Base-by-base conservation (phyloP, 164 flowering plant species). In the Piper longum region DNA sequence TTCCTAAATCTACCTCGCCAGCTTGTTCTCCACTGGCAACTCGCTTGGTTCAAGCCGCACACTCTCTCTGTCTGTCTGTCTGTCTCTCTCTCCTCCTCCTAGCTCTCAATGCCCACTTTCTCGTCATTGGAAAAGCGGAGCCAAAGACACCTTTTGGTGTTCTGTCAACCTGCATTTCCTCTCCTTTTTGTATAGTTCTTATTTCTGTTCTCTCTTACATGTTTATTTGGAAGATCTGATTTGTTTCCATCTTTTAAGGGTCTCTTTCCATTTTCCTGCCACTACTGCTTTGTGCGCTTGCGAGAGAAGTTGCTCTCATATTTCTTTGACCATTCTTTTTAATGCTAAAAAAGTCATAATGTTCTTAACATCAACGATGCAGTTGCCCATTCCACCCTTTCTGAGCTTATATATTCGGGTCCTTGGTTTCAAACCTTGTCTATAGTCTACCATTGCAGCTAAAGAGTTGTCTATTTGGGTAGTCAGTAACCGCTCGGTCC, bases 351-450 rank as follows among this genome's bases (percentile, higher is more conserved):
- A 62, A 61, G 45, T 63, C 52, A 8, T 14, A 48, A 48, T 48
- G 52, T 54, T 51, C 65, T 70, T 67, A 75, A 71, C 68, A 64
- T 70, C 81, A 74, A 75, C 73, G 67, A 71, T 57, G 63, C 69
- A 59, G 69, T 71, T 57, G 54, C 68, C 54, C 65, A 67, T 63
- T 39, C 59, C 63, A 57, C 44, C 62, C 69, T 66, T 71, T 73
- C 65, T 54, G 17, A 59, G 67, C 76, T 44, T 75, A 71, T 76
- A 77, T 71, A 77, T 73, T 71, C 62, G 70, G 67, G 67, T 43
- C 66, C 71, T 59, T 65, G 65, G 67, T 60, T 61, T 39, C 13
- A 41, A 1, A 5, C 69, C 60, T 52, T 57, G 63, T 56, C n/a
- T 64, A 59, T 64, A 41, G 56, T 43, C 44, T 43, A 41, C 56